phyloP scores from a whole-genome alignment of 2,329 filamentous ascomycete genomes.

The Alternaria novae-zelandiae region DNA sequence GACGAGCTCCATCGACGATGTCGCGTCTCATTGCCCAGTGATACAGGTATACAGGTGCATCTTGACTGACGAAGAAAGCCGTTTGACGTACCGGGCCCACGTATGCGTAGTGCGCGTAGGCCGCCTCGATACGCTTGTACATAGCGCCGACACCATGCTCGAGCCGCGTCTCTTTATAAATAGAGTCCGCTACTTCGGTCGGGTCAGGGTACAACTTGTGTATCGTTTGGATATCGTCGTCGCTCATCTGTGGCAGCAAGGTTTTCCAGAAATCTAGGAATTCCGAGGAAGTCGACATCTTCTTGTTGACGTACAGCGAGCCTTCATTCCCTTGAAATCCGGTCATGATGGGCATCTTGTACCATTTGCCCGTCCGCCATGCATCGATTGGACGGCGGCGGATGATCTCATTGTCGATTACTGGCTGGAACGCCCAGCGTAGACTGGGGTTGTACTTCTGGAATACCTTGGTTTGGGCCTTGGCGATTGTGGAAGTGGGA shows the following conservation, averaged over 20 bases:
- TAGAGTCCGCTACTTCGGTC: slow-evolving; percentile 46
- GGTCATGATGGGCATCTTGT: slow-evolving; percentile 68
- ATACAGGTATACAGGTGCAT: slow-evolving; percentile 61
- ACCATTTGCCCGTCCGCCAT: slow-evolving; percentile 61
- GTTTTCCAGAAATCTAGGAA: slow-evolving; percentile 67
- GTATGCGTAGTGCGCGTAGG: slow-evolving; percentile 70
- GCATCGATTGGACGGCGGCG: slow-evolving; percentile 63
- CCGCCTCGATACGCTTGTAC: slow-evolving; percentile 64
- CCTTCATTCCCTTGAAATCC: slow-evolving; percentile 77
- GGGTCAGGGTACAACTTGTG: slow-evolving; percentile 69
- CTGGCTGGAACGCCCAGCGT: slow-evolving; percentile 70
- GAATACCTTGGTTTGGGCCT: slow-evolving; percentile 53
- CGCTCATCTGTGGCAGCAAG: slow-evolving; percentile 65
- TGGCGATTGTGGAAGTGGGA: slow-evolving; percentile 44
- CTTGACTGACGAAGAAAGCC: slow-evolving; percentile 52
- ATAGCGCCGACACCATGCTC: slow-evolving; percentile 52
- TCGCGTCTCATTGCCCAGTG: slow-evolving; percentile 63
- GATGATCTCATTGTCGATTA: slow-evolving; percentile 68
- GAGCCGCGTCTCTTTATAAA: slow-evolving; percentile 52
- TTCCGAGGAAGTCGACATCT: slow-evolving; percentile 55
- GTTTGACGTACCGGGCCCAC: slow-evolving; percentile 69
- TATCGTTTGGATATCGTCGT: slow-evolving; percentile 61
- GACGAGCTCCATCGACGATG: slow-evolving; percentile 40
- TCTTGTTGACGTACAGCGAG: slow-evolving; percentile 65
- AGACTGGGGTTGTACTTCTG: slow-evolving; percentile 56